Evolutionary conservation across 495 filamentous ascomycete genomes (phyloP).

Genomic region (Penicillium robsamsonii): DNA sequence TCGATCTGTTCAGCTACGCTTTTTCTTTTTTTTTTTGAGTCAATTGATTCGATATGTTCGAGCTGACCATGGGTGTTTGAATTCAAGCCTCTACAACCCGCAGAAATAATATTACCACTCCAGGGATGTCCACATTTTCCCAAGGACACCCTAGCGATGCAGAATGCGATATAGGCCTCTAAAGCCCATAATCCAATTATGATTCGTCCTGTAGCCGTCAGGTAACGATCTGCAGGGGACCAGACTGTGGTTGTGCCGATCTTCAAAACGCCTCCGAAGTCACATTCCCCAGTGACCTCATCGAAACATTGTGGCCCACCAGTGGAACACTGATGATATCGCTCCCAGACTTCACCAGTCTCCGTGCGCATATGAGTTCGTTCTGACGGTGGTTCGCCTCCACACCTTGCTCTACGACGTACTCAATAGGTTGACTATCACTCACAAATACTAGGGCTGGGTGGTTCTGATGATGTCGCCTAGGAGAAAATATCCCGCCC

Average conservation of each 20-base stretch:
- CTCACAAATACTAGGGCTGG: constrained; percentile 4
- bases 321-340: constrained; percentile 23
- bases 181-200: constrained; percentile 9
- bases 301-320: constrained; percentile 19
- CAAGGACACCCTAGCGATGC: constrained; percentile 1
- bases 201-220: constrained; percentile 26
- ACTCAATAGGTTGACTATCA: neutral
- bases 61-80: neutral
- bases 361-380: constrained; percentile 27
- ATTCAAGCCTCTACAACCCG: neutral
- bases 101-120: too few species aligned
- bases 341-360: constrained; percentile 17
- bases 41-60: neutral
- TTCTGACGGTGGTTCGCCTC: constrained; percentile 14
- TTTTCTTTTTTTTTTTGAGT: neutral
- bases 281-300: constrained; percentile 40
- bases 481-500: neutral
- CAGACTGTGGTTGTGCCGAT: constrained; percentile 21
- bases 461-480: constrained; percentile 25
- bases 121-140: constrained; percentile 17
- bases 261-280: constrained; percentile 13
- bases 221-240: constrained; percentile 30
- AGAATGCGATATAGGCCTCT: constrained; percentile 12
- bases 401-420: constrained; percentile 7
- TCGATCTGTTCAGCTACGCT: constrained; percentile 15